Evolutionary conservation across 192 early-diverging fungal species (phyloP).

Genomic region (Chytriomyces sp.): DNA sequence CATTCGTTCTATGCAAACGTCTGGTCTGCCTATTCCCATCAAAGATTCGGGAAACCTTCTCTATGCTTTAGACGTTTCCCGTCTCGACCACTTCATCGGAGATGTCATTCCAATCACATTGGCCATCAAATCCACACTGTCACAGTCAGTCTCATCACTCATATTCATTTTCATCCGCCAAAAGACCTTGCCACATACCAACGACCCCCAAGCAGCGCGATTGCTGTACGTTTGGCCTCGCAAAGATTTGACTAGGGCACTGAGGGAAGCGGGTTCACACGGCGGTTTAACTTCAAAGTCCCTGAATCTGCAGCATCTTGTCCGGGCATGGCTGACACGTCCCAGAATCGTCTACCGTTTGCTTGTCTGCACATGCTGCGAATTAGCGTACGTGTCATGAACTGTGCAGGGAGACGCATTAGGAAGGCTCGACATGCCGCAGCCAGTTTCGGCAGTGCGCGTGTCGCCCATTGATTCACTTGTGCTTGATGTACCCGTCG

Average conservation of each 20-base stretch:
- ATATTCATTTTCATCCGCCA: conserved; percentile 25
- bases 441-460: conserved; percentile 18
- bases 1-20: conserved; percentile 2
- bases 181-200: background rate
- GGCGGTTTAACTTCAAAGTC: conserved; percentile 24
- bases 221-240: conserved; percentile 26
- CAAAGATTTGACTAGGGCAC: conserved; percentile 12
- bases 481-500: conserved; percentile 28
- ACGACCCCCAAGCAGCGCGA: conserved; percentile 25
- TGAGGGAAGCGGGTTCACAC: background rate
- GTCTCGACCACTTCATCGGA: conserved; percentile 35
- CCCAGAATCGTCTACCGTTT: conserved; percentile 27
- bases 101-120: conserved; percentile 35
- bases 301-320: conserved; percentile 10
- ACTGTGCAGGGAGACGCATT: background rate
- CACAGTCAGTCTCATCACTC: conserved; percentile 23
- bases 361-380: conserved; percentile 22
- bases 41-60: conserved; percentile 8
- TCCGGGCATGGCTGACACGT: conserved; percentile 19
- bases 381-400: conserved; percentile 19
- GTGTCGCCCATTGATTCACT: conserved; percentile 1
- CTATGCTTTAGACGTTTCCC: conserved; percentile 22
- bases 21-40: conserved; percentile 1
- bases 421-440: background rate
- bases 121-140: conserved; percentile 25